Base-by-base conservation (phyloP, 345 rosid genomes). In the Euphorbia pulcherrima region DNA sequence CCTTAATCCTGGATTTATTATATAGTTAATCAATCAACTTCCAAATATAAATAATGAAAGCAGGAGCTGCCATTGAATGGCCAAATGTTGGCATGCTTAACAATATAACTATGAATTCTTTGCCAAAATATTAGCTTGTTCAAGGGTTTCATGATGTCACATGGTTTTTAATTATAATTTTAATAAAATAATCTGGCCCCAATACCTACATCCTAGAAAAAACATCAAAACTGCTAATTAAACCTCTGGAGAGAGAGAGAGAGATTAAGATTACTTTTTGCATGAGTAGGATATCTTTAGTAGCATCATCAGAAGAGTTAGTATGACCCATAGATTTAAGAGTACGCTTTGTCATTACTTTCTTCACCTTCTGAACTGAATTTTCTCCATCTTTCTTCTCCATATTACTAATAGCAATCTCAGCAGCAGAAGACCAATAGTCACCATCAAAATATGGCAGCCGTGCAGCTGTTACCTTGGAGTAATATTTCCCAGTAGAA, bases 381-480 rank as follows among this genome's bases (percentile, higher is more conserved):
- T 58, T 69, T 7, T 60, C 59, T 17, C 67, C 64, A 54, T 69
- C 60, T 72, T 73, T 71, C 68, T 6, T 65, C 70, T 77, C 77
- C 4, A 81, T 64, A 10, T 71, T 68, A 33, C 74, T 74, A 53
- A 79, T 54, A 65, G 76, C 9, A 63, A 33, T 20, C 76, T 84
- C 81, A 28, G 88, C 83, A 52, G 69, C 74, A 65, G 21, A 21
- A 55, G 81, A 77, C 88, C 88, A 86, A 69, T 73, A 82, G 62
- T 77, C 83, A 46, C 90, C 88, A 70, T 86, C 90, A 72, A 84
- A 80, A 73, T 84, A 84, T 33, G 90, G 90, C 72, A 86, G 68
- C 20, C 78, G 77, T 3, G 90, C 77, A 67, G 84, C 83, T 35
- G 83, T 75, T 37, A 75, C 70, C 67, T 80, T 78, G 67, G 75